Conservation (phyloP, 768 basidiomycete species). For the Pluteus cervinus region DNA sequence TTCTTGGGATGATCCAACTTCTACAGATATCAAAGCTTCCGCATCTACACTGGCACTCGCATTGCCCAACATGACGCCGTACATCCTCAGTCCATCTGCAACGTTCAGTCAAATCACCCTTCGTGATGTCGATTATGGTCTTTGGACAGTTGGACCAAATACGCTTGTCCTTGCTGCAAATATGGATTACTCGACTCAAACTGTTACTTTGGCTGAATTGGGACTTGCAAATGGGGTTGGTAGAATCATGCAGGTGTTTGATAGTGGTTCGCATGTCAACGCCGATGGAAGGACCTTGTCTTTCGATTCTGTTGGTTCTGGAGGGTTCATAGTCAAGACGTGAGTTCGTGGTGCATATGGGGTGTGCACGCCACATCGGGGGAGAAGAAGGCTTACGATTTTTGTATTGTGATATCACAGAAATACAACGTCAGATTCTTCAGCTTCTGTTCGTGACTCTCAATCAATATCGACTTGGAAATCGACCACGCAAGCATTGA, state of each 20-base stretch:
- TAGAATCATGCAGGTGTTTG: constrained; percentile 23
- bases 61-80: constrained; percentile 37
- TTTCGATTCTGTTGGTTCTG: constrained; percentile 34
- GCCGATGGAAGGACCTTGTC: constrained; percentile 19
- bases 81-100: constrained; percentile 37
- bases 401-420: no score
- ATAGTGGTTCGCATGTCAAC: constrained; percentile 26
- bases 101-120: constrained; percentile 33
- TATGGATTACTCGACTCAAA: constrained; percentile 33
- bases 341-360: constrained; percentile 7
- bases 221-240: constrained; percentile 13
- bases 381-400: no score
- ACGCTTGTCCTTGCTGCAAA: constrained; percentile 49
- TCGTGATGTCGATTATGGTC: constrained; percentile 40
- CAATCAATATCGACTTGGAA: no score
- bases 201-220: constrained; percentile 25
- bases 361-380: no score
- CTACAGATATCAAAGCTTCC: constrained; percentile 44
- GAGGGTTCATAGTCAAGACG: constrained; percentile 28
- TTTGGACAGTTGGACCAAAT: constrained; percentile 36
- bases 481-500: no score
- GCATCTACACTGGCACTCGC: constrained; percentile 43
- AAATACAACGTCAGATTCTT: no score
- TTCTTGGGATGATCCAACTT: constrained; percentile 51
- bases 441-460: no score